Base-by-base conservation (phyloP, 2,329 filamentous ascomycete genomes). In the Hysterium pulicare region DNA sequence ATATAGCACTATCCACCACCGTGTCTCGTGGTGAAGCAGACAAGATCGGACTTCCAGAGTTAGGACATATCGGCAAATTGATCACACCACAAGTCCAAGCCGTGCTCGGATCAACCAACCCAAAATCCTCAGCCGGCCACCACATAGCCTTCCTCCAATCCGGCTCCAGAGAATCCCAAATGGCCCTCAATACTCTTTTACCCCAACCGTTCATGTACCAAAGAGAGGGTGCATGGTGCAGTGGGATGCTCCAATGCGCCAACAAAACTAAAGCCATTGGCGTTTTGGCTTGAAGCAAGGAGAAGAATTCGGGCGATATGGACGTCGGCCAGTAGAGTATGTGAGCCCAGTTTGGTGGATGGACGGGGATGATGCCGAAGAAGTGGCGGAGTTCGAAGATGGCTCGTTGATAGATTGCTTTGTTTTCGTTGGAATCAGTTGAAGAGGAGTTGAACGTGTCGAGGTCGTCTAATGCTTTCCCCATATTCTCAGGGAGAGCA, bases 121-220 rank as follows among this genome's bases (percentile, higher is more conserved):
- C n/a, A 13, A 28, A 28, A 8, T 28, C 24, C 13, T 28, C 24
- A 13, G 24, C 24, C 7, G 24, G 24, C 24, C 24, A 28, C 24
- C 24, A 28, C 24, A 28, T n/a, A n/a, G n/a, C n/a, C n/a, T n/a
- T n/a, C 19, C 40, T 45, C 21, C 36, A 44, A 21, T 49, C 51
- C n/a, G 40, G 38, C 8, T 46, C 42, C 8, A 53, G 39, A 30
- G 37, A 43, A 7, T 47, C 39, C 39, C 45, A 47, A 9, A 57
- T 50, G 16, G 45, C 41, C 1, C 33, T 39, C 2, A 55, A 38
- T 9, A 55, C 39, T 20, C 48, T 42, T 28, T 50, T 46, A 15
- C 48, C 48, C 53, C 53, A 57, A 16, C 43, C 47, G 10, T 46
- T 51, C 10, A 47, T 42, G 34, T 47, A 54, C 54, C 54, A 57